A percentile compares a stretch with the other conserved stretches of the same genome.
phyloP scores from a whole-genome alignment of 2,329 filamentous ascomycete species.

The Colletotrichum shisoi region DNA sequence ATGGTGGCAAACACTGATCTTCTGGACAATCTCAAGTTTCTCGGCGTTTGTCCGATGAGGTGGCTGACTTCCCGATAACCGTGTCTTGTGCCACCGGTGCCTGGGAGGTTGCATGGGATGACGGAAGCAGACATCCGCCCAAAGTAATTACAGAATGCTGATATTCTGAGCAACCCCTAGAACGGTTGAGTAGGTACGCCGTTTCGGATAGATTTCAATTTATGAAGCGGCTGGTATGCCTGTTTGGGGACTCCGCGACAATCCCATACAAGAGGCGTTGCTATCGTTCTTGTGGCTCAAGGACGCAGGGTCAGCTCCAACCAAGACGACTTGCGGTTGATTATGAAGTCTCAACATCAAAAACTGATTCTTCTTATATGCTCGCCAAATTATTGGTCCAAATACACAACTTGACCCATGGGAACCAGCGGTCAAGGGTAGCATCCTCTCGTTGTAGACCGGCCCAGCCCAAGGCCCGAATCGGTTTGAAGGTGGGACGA shows the following conservation, averaged over 20 bases:
- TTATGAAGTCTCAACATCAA: no score
- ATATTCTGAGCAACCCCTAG: not conserved
- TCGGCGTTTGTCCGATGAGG: not conserved
- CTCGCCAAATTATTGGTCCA: not conserved
- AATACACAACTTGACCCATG: not conserved
- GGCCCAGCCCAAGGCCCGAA: not conserved
- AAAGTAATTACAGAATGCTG: not conserved
- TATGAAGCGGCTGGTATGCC: not conserved
- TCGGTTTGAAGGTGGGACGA: not conserved
- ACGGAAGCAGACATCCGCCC: slow-evolving; percentile 28
- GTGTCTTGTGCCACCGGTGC: slow-evolving; percentile 8
- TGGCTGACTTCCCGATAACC: not conserved
- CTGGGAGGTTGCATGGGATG: slow-evolving; percentile 7
- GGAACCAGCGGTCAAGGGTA: not conserved
- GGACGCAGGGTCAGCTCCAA: no score
- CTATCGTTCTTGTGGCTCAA: no score
- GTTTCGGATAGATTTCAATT: not conserved
- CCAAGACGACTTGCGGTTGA: no score
- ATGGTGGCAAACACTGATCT: not conserved
- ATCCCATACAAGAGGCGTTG: no score
- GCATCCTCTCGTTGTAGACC: not conserved
- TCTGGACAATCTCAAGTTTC: no score
- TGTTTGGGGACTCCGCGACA: not conserved
- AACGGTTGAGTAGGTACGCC: not conserved
- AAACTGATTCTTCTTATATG: not conserved